Evolutionary conservation across 495 filamentous ascomycete genomes (phyloP).

Genomic region (Xylaria bambusicola): DNA sequence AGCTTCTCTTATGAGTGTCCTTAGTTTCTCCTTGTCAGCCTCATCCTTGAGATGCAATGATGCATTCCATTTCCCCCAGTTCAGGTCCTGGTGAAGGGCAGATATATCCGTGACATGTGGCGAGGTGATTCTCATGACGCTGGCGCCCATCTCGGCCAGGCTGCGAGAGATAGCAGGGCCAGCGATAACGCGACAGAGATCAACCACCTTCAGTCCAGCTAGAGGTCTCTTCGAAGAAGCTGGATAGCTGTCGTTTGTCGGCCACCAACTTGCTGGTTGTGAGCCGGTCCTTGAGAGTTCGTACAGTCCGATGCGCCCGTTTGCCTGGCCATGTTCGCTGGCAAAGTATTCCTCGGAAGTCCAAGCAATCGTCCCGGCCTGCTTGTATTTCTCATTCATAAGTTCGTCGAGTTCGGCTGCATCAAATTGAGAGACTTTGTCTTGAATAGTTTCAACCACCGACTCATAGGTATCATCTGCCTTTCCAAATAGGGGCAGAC

Average conservation of each 20-base stretch:
- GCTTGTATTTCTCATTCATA: conserved; percentile 42
- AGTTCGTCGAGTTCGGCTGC: conserved; percentile 13
- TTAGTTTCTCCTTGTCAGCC: conserved; percentile 44
- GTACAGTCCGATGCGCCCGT: conserved; percentile 47
- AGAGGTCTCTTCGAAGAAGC: conserved; percentile 45
- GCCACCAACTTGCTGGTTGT: conserved; percentile 35
- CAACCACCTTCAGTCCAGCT: conserved; percentile 60
- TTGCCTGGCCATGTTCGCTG: conserved; percentile 49
- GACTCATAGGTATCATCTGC: conserved; percentile 12
- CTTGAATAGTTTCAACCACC: conserved; percentile 7
- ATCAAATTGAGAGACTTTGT: conserved; percentile 10
- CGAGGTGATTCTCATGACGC: conserved; percentile 59
- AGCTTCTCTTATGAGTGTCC: conserved; percentile 47
- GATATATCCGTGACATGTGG: conserved; percentile 49
- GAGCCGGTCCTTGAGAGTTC: conserved; percentile 34
- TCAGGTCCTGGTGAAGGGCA: conserved; percentile 47
- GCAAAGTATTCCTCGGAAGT: conserved; percentile 41
- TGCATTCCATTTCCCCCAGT: conserved; percentile 59
- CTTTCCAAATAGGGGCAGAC: conserved; percentile 5
- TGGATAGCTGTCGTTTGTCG: conserved; percentile 30
- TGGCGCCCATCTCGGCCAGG: conserved; percentile 60
- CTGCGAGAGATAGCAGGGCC: conserved; percentile 52
- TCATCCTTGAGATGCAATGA: conserved; percentile 46
- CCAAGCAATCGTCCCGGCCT: conserved; percentile 41
- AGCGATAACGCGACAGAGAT: conserved; percentile 60